These are phyloP conservation scores for Apiotrichum veenhuisii DNA, from an alignment of 1,284 basidiomycete genomes.

Conservation along the genomic window DNA sequence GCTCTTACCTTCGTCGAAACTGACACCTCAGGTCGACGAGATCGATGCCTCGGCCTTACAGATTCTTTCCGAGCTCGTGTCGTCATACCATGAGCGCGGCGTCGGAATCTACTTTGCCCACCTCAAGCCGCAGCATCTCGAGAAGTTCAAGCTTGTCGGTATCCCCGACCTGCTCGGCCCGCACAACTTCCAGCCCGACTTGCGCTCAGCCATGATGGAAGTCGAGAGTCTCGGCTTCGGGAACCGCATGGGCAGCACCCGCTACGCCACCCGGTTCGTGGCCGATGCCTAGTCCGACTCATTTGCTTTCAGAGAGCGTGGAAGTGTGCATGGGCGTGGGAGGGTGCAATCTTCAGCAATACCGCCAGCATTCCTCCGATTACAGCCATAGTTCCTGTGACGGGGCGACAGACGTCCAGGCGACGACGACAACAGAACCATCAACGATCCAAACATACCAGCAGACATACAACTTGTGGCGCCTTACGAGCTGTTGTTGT, in stretches of 20 bases:
- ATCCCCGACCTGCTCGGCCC: conserved; percentile 56
- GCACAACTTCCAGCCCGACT: conserved; percentile 67
- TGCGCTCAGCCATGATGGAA: conserved; percentile 49
- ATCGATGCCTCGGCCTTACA: conserved; percentile 86
- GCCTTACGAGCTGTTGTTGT: too few species aligned
- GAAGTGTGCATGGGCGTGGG: too few species aligned
- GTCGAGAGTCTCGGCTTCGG: conserved; percentile 44
- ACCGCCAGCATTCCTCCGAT: too few species aligned
- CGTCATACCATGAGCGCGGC: conserved; percentile 66
- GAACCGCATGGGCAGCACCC: conserved; percentile 7
- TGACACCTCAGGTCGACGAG: conserved; percentile 59
- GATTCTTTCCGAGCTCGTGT: conserved; percentile 74
- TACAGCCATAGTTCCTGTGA: too few species aligned
- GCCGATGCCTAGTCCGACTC: neutral
- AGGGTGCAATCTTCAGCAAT: too few species aligned
- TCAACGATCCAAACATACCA: too few species aligned
- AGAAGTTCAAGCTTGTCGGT: conserved; percentile 55
- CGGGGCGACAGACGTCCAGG: too few species aligned
- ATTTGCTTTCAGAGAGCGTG: neutral
- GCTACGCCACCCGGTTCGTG: neutral
- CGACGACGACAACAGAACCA: too few species aligned
- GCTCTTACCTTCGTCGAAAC: neutral
- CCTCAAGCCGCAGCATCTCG: conserved; percentile 58
- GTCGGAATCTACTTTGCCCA: conserved; percentile 77
- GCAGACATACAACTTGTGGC: too few species aligned